A percentile compares a stretch with the other conserved stretches of the same genome.
Conservation (phyloP, 2,329 filamentous ascomycete species). For the Epicoccum sorghinum region DNA sequence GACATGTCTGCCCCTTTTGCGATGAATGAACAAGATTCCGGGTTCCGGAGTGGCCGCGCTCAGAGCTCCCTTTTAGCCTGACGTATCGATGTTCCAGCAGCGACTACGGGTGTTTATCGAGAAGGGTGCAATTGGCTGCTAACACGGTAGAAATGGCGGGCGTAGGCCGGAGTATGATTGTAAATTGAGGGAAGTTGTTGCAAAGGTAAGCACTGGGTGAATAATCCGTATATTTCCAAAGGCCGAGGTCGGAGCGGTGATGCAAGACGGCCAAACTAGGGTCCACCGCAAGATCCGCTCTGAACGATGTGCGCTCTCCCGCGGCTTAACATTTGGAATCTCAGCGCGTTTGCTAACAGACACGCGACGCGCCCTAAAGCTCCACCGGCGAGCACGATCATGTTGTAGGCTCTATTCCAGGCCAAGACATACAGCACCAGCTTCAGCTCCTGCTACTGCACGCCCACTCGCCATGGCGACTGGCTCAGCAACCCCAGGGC, state of each 20-base stretch:
- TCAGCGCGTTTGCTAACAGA: slow-evolving; percentile 6
- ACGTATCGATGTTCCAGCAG: neutral
- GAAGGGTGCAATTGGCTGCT: neutral
- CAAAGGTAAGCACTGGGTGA: slow-evolving; percentile 4
- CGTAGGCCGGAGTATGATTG: neutral
- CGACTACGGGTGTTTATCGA: neutral
- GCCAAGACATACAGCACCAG: neutral
- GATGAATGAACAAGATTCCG: slow-evolving; percentile 6
- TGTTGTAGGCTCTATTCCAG: slow-evolving; percentile 1
- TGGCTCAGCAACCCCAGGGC: slow-evolving; percentile 41
- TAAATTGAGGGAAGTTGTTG: slow-evolving; percentile 3
- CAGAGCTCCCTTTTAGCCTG: neutral
- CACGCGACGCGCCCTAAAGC: slow-evolving; percentile 10
- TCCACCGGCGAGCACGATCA: neutral
- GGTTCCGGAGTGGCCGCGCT: slow-evolving; percentile 9
- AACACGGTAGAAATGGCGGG: neutral
- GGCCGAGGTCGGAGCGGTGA: slow-evolving; percentile 19
- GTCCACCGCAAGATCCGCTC: neutral
- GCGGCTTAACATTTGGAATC: slow-evolving; percentile 14
- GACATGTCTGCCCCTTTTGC: slow-evolving; percentile 47
- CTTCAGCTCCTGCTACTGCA: neutral
- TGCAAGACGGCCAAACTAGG: slow-evolving; percentile 12
- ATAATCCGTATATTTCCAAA: slow-evolving; percentile 11
- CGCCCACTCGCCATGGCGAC: slow-evolving; percentile 36
- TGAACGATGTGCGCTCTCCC: slow-evolving; percentile 11